Evolutionary conservation across 331 rosid species (phyloP), one percentile per base, ranked within the genome.

Genomic region (Stylosanthes scabra): DNA sequence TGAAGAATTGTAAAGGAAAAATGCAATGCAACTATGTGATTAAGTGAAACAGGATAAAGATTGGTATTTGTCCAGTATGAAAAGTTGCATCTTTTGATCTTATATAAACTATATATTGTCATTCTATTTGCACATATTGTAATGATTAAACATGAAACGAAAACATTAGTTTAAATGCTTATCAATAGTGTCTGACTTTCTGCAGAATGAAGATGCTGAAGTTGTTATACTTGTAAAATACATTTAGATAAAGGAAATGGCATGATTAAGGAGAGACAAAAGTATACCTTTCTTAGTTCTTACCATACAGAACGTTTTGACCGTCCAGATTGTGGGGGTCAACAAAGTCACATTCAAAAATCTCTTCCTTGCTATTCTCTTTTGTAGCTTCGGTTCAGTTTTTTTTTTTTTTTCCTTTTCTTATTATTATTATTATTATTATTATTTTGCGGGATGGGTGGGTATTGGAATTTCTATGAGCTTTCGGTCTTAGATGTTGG

Each of bases 21-120:
- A 44, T 50, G 55, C 49, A 41, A 67, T 44, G 55, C 49, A 40
- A 66, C 40, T 11, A 75, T 39, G 69, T 70, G 51, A 31, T 41
- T 11, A 75, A 28, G 69, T 70, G 51, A 31, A 42, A 10, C 40
- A 31, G 39, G 47, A 49, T 65, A 65, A 15, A 54, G 9, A 52
- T 63, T 20, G 57, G 12, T 69, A 60, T 67, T 47, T 63, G 41
- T 42, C 73, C 57, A 20, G 29, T 15, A 7, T 58, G 41, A 62
- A 55, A 74, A n/a, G 3, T 60, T 74, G 31, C 25, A 51, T 60
- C 46, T 16, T 28, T 55, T 77, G 55, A 46, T 61, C 4, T 27
- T 15, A 51, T 7, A n/a, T 29, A 4, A 11, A 29, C 27, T 10
- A 14, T 0, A 20, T 20, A 20, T 20, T 20, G 68, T 20, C 70